Percentiles rank a stretch among this genome's conserved stretches.
phyloP scores from a whole-genome alignment of 2,329 filamentous ascomycete genomes.

The Scleromitrula shiraiana region DNA sequence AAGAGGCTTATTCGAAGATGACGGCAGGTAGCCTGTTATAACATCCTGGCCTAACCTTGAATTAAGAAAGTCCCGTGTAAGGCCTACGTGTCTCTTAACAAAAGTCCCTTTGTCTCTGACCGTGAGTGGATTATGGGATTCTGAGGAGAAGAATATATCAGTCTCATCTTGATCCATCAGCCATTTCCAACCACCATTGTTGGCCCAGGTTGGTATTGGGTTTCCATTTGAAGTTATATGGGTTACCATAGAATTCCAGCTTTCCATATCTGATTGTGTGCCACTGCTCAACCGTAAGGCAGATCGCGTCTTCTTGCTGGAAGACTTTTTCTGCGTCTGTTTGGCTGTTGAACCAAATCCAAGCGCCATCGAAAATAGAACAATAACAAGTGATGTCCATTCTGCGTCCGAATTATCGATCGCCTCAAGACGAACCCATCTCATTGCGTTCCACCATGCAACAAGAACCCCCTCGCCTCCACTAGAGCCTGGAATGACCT shows the following conservation, averaged over 20 bases:
- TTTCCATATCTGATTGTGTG: slow-evolving; percentile 31
- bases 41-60: slow-evolving; percentile 45
- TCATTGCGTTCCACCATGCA: slow-evolving; percentile 66
- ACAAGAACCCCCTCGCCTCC: slow-evolving; percentile 54
- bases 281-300: slow-evolving; percentile 43
- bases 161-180: slow-evolving; percentile 45
- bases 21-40: slow-evolving; percentile 57
- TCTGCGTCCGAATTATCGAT: slow-evolving; percentile 46
- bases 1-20: slow-evolving; percentile 42
- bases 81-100: slow-evolving; percentile 43
- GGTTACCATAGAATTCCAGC: slow-evolving; percentile 40
- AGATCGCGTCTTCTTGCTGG: slow-evolving; percentile 30
- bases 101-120: slow-evolving; percentile 46
- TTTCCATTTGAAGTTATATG: slow-evolving; percentile 32
- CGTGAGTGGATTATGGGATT: slow-evolving; percentile 9
- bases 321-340: slow-evolving; percentile 29
- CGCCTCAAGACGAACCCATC: slow-evolving; percentile 53
- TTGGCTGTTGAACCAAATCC: slow-evolving; percentile 41
- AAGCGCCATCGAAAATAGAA: slow-evolving; percentile 57
- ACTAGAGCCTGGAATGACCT: slow-evolving; percentile 51
- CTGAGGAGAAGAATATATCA: slow-evolving; percentile 18
- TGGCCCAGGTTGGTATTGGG: slow-evolving; percentile 46
- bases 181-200: slow-evolving; percentile 63
- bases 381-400: slow-evolving; percentile 60
- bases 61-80: slow-evolving; percentile 58